These are phyloP conservation scores for Malassezia cuniculi DNA, from an alignment of 1,284 basidiomycete genomes.

Conservation along the genomic window DNA sequence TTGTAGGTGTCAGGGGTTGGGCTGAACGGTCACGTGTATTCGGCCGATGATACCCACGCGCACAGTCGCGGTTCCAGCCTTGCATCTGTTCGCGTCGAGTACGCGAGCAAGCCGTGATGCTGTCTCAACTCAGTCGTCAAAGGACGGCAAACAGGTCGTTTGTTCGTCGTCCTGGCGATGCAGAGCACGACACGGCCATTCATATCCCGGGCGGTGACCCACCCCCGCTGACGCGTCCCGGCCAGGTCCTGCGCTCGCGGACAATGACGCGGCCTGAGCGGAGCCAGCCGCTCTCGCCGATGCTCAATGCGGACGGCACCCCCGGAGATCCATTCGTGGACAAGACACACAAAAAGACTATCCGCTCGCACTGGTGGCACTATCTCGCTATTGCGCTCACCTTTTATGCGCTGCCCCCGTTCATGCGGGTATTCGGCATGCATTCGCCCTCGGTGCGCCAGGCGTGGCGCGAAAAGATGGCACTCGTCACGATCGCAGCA, in stretches of 20 bases:
- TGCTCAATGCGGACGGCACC: conserved; percentile 50
- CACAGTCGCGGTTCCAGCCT: too few species aligned
- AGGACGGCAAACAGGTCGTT: conserved; percentile 29
- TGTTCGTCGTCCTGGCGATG: conserved; percentile 27
- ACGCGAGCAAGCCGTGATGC: conserved; percentile 10
- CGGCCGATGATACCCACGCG: too few species aligned
- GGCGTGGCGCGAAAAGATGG: conserved; percentile 43
- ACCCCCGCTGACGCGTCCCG: conserved; percentile 39
- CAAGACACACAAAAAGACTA: background rate
- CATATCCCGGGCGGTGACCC: conserved; percentile 34
- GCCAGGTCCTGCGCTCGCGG: conserved; percentile 44
- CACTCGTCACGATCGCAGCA: conserved; percentile 32
- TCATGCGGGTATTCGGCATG: conserved; percentile 45
- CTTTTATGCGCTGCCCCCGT: conserved; percentile 36
- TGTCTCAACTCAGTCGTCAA: conserved; percentile 9
- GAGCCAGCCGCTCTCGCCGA: conserved; percentile 55
- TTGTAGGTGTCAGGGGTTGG: too few species aligned
- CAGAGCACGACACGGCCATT: conserved; percentile 25
- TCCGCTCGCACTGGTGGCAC: conserved; percentile 11
- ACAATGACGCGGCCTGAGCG: conserved; percentile 61
- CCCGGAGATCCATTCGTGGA: conserved; percentile 11
- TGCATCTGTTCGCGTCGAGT: too few species aligned
- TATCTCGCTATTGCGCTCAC: conserved; percentile 17
- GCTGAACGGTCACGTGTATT: too few species aligned
- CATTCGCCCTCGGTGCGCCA: conserved; percentile 30